phyloP scores from a whole-genome alignment of 352 stramenopile species.

The Elongisporangium undulatum region DNA sequence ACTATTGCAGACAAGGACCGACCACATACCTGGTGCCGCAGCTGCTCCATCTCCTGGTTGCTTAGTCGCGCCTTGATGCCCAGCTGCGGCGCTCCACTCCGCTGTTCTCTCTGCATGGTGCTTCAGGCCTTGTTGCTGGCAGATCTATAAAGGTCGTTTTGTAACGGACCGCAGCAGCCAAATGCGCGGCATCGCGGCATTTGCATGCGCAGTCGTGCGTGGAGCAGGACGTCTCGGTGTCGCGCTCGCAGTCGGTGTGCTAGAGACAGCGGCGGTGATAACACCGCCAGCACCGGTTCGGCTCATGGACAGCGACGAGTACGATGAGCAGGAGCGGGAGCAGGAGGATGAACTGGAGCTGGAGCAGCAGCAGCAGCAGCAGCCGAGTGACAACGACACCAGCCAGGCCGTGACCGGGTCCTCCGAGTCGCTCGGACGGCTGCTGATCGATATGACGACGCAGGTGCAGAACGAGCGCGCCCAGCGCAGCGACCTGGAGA shows the following conservation, averaged over 20 bases:
- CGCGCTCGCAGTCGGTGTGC: neutral
- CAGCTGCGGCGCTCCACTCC: conserved; percentile 4
- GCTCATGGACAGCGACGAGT: conserved; percentile 12
- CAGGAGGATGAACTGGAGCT: conserved; percentile 3
- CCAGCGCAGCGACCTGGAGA: conserved; percentile 46
- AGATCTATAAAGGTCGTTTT: neutral
- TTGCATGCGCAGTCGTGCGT: neutral
- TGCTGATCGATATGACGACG: conserved; percentile 62
- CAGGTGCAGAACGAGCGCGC: conserved; percentile 55
- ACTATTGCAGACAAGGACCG: neutral
- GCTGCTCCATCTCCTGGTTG: conserved; percentile 68
- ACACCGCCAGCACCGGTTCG: neutral
- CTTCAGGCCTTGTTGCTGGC: neutral
- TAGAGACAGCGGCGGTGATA: neutral
- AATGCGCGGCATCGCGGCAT: neutral
- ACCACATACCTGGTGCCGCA: conserved; percentile 32
- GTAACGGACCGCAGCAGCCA: neutral
- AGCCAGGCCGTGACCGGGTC: neutral
- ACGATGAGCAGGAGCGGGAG: conserved; percentile 10
- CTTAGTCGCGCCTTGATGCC: conserved; percentile 36
- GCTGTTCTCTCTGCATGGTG: neutral
- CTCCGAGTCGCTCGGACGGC: conserved; percentile 33
- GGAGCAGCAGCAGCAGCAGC: conserved; percentile 2
- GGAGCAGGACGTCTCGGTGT: neutral
- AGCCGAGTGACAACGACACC: neutral